phyloP scores from a whole-genome alignment of 2,329 filamentous ascomycete species.

The Fusarium algeriense region DNA sequence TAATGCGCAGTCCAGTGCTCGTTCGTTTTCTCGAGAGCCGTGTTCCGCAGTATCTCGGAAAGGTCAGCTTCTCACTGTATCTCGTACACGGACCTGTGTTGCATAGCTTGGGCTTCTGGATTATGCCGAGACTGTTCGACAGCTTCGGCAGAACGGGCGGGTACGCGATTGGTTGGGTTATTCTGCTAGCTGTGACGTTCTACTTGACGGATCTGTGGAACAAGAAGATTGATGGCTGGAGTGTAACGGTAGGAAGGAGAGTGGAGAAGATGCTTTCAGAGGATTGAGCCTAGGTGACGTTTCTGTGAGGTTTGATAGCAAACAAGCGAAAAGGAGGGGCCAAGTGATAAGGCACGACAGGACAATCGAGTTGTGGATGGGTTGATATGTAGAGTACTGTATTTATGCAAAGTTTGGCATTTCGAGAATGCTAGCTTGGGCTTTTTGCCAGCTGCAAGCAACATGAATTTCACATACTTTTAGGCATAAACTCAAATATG shows the following conservation, averaged over 20 bases:
- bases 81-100: constrained; percentile 67
- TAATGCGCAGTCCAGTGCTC: constrained; percentile 51
- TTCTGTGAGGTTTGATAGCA: not conserved
- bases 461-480: not conserved
- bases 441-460: not conserved
- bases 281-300: not conserved
- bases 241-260: constrained; percentile 52
- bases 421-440: not conserved
- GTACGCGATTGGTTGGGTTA: constrained; percentile 50
- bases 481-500: not conserved
- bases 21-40: constrained; percentile 48
- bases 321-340: not conserved
- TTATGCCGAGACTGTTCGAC: constrained; percentile 61
- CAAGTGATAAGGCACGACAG: not conserved
- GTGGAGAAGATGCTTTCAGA: constrained; percentile 47
- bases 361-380: not conserved
- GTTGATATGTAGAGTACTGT: not conserved
- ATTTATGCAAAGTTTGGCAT: not conserved
- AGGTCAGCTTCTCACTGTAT: constrained; percentile 58
- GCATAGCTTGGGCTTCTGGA: constrained; percentile 69
- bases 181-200: constrained; percentile 49
- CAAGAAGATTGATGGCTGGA: constrained; percentile 54
- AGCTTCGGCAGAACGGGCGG: constrained; percentile 49
- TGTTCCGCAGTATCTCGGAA: constrained; percentile 54
- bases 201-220: constrained; percentile 54